A percentile compares a stretch with the other conserved stretches of the same genome.
Conservation (phyloP, 1,139 yeast genomes). For the Debaryomyces psychrophilus region DNA sequence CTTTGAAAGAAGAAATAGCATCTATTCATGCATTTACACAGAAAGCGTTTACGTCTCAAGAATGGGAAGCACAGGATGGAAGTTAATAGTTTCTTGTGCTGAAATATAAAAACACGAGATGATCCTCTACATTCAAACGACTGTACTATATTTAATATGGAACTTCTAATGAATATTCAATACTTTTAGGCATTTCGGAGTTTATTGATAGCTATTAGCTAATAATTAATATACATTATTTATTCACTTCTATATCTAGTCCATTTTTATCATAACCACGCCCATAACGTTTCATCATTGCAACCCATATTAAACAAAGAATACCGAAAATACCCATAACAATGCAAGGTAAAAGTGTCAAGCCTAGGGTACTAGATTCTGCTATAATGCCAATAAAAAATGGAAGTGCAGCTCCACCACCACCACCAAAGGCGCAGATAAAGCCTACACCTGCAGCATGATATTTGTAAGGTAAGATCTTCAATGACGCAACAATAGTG, state of each 20-base stretch:
- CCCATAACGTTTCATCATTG: slow-evolving; percentile 23
- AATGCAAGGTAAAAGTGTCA: slow-evolving; percentile 38
- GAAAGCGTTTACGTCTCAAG: slow-evolving; percentile 74
- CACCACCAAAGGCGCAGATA: slow-evolving; percentile 77
- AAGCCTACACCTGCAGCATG: slow-evolving; percentile 76
- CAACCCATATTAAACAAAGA: slow-evolving; percentile 33
- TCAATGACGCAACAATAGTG: slow-evolving; percentile 65
- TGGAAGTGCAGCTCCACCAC: slow-evolving; percentile 72
- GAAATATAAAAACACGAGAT: neutral
- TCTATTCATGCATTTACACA: slow-evolving; percentile 94
- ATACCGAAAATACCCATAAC: slow-evolving; percentile 30
- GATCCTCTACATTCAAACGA: neutral
- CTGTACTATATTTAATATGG: neutral
- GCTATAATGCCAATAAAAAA: slow-evolving; percentile 59
- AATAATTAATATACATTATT: slow-evolving; percentile 5
- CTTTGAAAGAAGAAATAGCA: slow-evolving; percentile 80
- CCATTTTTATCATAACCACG: slow-evolving; percentile 21
- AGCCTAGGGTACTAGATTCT: slow-evolving; percentile 36
- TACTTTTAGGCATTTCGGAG: neutral
- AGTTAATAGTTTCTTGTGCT: neutral
- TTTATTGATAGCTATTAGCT: neutral
- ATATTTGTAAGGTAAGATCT: slow-evolving; percentile 59
- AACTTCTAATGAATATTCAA: neutral
- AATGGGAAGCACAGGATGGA: slow-evolving; percentile 60
- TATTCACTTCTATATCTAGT: slow-evolving; percentile 14